A percentile compares a stretch with the other conserved stretches of the same genome.
Evolutionary conservation across 257 asterid species (phyloP).

Genomic region (Nicotiana benthamiana): DNA sequence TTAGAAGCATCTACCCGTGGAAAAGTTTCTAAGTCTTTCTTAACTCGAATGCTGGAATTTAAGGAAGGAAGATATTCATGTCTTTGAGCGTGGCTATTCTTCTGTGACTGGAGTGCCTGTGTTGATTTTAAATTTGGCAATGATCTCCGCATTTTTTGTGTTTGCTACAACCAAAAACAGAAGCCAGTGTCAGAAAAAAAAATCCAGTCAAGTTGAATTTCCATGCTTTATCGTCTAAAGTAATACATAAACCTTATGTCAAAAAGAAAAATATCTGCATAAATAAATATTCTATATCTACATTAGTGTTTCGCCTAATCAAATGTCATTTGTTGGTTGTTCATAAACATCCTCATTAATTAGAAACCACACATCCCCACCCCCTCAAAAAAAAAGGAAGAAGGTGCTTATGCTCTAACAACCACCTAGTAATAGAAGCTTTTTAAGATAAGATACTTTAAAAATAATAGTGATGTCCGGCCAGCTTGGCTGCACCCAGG

Average conservation of each 20-base stretch:
- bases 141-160: conserved; percentile 14
- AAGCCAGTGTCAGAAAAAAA: background rate
- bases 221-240: background rate
- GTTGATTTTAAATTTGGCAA: conserved; percentile 7
- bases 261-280: background rate
- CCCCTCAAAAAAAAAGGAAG: background rate
- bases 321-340: background rate
- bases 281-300: background rate
- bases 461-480: background rate
- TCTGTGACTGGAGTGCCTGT: background rate
- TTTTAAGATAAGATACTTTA: background rate
- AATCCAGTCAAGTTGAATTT: background rate
- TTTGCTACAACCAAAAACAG: conserved; percentile 21
- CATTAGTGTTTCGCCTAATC: background rate
- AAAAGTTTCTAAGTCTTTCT: background rate
- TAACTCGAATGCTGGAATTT: background rate
- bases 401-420: background rate
- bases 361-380: background rate
- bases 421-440: background rate
- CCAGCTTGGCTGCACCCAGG: background rate
- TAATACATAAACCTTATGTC: background rate
- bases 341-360: background rate
- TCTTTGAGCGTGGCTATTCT: background rate
- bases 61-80: background rate
- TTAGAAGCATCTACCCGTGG: background rate